Evolutionary conservation across 179 eudicot genomes (phyloP), one percentile per base, ranked within the genome.

Genomic region (Vitellaria paradoxa): DNA sequence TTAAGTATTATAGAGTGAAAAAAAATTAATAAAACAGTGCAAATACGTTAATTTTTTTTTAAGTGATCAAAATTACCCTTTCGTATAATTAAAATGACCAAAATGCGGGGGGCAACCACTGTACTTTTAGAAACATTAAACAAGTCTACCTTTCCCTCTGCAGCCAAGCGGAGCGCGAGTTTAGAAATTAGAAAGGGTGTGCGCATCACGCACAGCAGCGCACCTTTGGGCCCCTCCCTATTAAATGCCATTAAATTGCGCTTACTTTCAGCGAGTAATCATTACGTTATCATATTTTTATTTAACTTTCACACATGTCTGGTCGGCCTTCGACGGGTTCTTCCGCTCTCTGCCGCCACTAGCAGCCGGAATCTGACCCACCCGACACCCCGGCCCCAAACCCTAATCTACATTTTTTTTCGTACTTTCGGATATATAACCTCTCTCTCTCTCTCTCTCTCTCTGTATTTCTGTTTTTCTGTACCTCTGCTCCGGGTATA

Each of bases 141-240:
- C 37, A 30, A 30, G 37, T 30, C 37, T 30, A 30, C 37, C 1
- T 2, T 30, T 30, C 1, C 37, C 37, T 30, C 37, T 30, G 37
- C 37, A 30, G 2, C 37, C 37, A 2, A 30, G 2, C 37, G 2
- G 2, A 30, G 37, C 37, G 37, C 37, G 37, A 30, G 37, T 30
- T 30, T 30, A 2, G 37, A 30, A 30, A 30, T 30, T 30, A 21
- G 14, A 14, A 63, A 21, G 63, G 61, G 79, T 80, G 82, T 85
- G 90, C 87, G 86, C 82, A 88, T 85, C 81, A 83, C 86, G 88
- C 82, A 85, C 76, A 74, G 75, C 62, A 71, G 91, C 84, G 87
- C 83, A 89, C 82, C 81, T 76, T 88, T 79, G 87, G 81, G 76
- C 72, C 76, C 76, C 37, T 71, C 81, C 79, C 59, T 59, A 88